These are phyloP conservation scores for Pichia nakasei DNA, from an alignment of 805 yeast genomes.

Conservation along the genomic window DNA sequence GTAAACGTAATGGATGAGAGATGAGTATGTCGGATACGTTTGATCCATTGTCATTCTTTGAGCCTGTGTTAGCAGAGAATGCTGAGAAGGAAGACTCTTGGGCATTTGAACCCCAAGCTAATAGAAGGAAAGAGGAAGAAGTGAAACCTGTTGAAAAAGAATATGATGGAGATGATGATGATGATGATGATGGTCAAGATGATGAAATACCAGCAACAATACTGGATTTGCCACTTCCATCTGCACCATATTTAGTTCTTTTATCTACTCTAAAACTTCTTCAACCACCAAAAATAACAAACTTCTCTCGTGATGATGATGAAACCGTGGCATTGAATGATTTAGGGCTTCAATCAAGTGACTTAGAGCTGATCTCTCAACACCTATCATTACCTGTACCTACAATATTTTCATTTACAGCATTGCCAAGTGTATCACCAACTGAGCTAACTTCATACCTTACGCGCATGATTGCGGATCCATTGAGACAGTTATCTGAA, in stretches of 20 bases:
- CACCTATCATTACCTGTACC: neutral
- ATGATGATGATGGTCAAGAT: too few relatives aligned
- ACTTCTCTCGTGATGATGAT: neutral
- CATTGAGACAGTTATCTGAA: constrained; percentile 38
- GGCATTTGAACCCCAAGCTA: too few relatives aligned
- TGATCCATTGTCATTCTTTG: constrained; percentile 8
- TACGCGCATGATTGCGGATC: constrained; percentile 40
- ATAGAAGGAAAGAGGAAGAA: too few relatives aligned
- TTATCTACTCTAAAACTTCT: neutral
- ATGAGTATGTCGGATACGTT: neutral
- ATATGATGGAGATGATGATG: neutral
- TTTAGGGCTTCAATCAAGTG: neutral
- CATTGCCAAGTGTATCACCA: constrained; percentile 1
- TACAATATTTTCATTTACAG: neutral
- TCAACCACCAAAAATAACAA: neutral
- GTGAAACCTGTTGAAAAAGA: too few relatives aligned
- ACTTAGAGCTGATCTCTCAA: neutral
- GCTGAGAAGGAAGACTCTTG: neutral
- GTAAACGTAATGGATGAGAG: too few relatives aligned
- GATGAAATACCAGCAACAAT: neutral
- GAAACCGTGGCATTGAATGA: neutral
- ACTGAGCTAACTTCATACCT: constrained; percentile 37
- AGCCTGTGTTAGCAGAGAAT: neutral
- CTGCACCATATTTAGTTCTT: neutral
- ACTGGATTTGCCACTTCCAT: neutral